Evolutionary conservation across 108 stramenopile genomes (phyloP).

Genomic region (Skeletonema menzelii): DNA sequence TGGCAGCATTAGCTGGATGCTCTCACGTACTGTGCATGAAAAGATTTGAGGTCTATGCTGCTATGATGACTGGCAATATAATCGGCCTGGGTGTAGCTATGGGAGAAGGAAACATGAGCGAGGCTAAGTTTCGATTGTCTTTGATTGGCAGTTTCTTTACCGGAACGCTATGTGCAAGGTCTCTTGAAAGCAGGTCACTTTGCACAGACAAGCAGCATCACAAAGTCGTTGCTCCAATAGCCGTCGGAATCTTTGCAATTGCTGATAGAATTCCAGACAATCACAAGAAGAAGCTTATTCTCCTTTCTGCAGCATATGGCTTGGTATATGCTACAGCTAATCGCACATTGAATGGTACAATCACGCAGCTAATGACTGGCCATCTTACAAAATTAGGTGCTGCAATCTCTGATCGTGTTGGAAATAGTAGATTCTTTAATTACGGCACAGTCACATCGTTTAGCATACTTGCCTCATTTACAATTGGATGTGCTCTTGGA

Average conservation of each 20-base stretch:
- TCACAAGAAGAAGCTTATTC: not conserved
- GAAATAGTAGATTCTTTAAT: not conserved
- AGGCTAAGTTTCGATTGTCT: slow-evolving; percentile 10
- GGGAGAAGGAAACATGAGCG: slow-evolving; percentile 13
- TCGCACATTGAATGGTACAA: slow-evolving; percentile 5
- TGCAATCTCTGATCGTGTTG: slow-evolving; percentile 3
- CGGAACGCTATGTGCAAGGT: slow-evolving; percentile 1
- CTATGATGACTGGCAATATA: slow-evolving; percentile 44
- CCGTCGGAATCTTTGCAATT: slow-evolving; percentile 8
- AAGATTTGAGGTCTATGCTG: slow-evolving; percentile 18
- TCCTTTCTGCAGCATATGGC: slow-evolving; percentile 17
- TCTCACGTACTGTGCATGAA: slow-evolving; percentile 22
- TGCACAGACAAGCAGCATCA: slow-evolving; percentile 2
- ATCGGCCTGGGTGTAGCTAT: slow-evolving; percentile 12
- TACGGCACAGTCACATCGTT: not conserved
- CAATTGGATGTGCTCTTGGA: not conserved
- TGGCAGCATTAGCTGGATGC: slow-evolving; percentile 28
- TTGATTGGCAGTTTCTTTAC: slow-evolving; percentile 16
- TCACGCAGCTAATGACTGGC: slow-evolving; percentile 23
- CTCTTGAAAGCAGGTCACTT: slow-evolving; percentile 3
- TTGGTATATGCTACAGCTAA: slow-evolving; percentile 17
- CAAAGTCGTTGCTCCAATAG: slow-evolving; percentile 6
- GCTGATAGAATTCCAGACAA: slow-evolving; percentile 4
- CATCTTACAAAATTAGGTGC: slow-evolving; percentile 16
- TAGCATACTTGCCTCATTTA: slow-evolving; percentile 7